phyloP scores from a whole-genome alignment of 805 yeast genomes.

The Teunomyces kruisii region DNA sequence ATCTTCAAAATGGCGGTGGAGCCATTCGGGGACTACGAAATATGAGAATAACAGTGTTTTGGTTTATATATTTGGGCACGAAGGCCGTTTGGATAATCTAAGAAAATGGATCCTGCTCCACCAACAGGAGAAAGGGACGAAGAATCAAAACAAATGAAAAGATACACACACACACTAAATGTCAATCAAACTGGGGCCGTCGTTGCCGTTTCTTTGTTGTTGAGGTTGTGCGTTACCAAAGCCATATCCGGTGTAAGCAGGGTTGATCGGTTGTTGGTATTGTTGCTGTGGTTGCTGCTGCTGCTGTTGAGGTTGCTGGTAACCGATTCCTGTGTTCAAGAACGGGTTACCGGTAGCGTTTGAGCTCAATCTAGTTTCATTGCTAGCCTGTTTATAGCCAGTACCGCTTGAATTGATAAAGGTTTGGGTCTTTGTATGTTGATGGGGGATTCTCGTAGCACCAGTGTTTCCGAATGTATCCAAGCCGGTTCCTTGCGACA shows the following conservation, averaged over 20 bases:
- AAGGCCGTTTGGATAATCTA: neutral
- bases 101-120: neutral
- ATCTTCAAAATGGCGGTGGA: conserved; percentile 48
- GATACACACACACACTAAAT: conserved; percentile 22
- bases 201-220: conserved; percentile 25
- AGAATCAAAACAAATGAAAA: neutral
- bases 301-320: conserved; percentile 24
- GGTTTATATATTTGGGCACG: neutral
- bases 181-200: conserved; percentile 49
- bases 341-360: conserved; percentile 58
- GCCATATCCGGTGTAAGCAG: conserved; percentile 91
- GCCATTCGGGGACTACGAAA: conserved; percentile 17
- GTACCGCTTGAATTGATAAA: conserved; percentile 89
- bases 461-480: conserved; percentile 94
- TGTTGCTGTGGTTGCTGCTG: conserved; percentile 20
- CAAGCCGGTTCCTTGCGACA: conserved; percentile 86
- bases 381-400: conserved; percentile 57
- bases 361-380: conserved; percentile 33
- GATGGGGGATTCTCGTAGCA: conserved; percentile 83
- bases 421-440: conserved; percentile 77
- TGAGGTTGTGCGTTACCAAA: conserved; percentile 72
- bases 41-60: conserved; percentile 9
- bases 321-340: conserved; percentile 57
- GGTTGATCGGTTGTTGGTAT: conserved; percentile 44
- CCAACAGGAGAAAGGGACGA: neutral